These are phyloP conservation scores for Fomitopsis betulina DNA, from an alignment of 1,284 basidiomycete species.

Conservation along the genomic window DNA sequence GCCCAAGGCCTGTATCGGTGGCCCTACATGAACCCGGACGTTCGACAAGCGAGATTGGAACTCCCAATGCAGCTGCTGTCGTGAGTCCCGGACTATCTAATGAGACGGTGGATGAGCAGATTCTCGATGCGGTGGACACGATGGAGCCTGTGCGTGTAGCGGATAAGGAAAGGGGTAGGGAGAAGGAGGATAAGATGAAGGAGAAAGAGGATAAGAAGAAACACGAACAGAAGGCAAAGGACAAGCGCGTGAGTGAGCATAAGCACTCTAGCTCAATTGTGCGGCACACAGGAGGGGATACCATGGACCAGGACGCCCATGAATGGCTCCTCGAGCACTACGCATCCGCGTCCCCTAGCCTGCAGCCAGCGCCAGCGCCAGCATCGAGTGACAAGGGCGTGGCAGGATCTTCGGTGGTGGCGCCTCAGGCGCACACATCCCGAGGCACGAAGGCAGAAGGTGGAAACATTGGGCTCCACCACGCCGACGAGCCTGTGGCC, in stretches of 20 bases:
- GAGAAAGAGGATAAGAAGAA: constrained; percentile 8
- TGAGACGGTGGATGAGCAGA: neutral
- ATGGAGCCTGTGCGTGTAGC: neutral
- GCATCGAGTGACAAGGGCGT: constrained; percentile 1
- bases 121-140: neutral
- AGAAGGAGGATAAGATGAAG: constrained; percentile 6
- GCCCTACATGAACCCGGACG: constrained; percentile 7
- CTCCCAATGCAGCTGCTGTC: neutral
- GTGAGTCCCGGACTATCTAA: neutral
- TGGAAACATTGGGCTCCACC: neutral
- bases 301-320: constrained; percentile 42
- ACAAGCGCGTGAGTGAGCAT: neutral
- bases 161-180: neutral
- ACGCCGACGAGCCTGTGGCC: neutral
- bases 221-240: constrained; percentile 4
- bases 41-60: neutral
- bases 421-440: neutral
- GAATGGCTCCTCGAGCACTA: constrained; percentile 57
- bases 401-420: neutral
- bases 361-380: constrained; percentile 9
- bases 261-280: neutral
- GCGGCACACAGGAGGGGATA: constrained; percentile 12
- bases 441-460: neutral
- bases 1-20: neutral
- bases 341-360: constrained; percentile 23